phyloP scores from a whole-genome alignment of 2,329 filamentous ascomycete genomes.

The Zymoseptoria pseudotritici region DNA sequence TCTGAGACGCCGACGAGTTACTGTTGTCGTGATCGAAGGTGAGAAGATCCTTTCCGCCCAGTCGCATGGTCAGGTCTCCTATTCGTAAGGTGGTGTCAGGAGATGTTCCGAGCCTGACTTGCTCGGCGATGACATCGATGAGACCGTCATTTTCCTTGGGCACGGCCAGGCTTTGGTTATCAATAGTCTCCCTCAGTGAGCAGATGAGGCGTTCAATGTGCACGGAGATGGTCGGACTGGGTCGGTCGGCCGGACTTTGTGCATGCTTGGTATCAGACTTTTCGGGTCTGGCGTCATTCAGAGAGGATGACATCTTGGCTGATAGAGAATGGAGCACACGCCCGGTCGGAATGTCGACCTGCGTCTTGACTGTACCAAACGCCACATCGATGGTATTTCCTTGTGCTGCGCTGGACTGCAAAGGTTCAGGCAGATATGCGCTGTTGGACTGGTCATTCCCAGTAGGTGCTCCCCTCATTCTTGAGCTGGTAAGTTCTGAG shows the following conservation, averaged over 20 bases:
- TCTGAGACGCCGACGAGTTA: conserved; percentile 9
- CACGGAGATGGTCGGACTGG: conserved; percentile 1
- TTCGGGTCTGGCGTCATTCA: neutral
- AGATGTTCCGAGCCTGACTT: neutral
- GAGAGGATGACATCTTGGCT: neutral
- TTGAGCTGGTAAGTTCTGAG: conserved; percentile 32
- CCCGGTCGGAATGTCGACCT: conserved; percentile 17
- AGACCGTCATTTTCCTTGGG: neutral
- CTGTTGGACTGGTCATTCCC: conserved; percentile 12
- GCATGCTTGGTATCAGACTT: neutral
- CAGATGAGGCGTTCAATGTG: neutral
- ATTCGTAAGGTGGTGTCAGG: conserved; percentile 3
- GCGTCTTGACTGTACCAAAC: conserved; percentile 10
- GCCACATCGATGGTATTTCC: conserved; percentile 4
- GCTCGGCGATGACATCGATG: conserved; percentile 5
- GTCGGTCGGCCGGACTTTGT: neutral
- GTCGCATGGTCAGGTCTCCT: conserved; percentile 11
- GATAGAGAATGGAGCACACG: conserved; percentile 13
- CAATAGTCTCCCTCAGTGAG: neutral
- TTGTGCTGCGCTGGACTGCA: neutral
- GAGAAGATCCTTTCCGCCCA: conserved; percentile 21
- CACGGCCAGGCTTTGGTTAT: neutral
- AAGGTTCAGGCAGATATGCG: neutral
- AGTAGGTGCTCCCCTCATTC: conserved; percentile 15
- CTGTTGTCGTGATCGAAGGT: conserved; percentile 14